Percentiles rank a stretch among this genome's conserved stretches.
Evolutionary conservation across 345 rosid species (phyloP).

Genomic region (Gossypium thurberi): DNA sequence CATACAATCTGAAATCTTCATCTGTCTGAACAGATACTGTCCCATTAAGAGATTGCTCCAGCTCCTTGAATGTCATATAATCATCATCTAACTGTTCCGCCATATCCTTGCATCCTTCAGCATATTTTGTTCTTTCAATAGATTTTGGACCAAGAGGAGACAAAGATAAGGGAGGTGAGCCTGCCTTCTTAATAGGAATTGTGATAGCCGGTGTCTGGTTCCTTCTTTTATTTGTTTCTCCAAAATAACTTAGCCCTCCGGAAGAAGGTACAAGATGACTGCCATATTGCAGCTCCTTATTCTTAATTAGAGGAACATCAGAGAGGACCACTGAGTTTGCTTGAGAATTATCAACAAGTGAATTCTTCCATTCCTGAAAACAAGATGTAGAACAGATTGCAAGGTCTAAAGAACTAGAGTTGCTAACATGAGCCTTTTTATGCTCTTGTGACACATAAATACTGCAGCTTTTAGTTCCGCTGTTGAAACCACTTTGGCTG

Average conservation of each 20-base stretch:
- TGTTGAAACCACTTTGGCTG: conserved; percentile 23
- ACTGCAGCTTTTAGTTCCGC: conserved; percentile 12
- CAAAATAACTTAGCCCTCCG: conserved; percentile 21
- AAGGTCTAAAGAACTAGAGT: conserved; percentile 14
- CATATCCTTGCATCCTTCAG: conserved; percentile 21
- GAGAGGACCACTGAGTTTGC: conserved; percentile 22
- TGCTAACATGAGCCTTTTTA: conserved; percentile 49
- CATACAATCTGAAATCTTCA: conserved; percentile 22
- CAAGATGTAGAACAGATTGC: conserved; percentile 18
- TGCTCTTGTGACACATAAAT: conserved; percentile 34
- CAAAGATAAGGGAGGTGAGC: conserved; percentile 43
- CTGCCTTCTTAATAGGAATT: conserved; percentile 29
- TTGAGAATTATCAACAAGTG: conserved; percentile 7
- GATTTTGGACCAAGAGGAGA: conserved; percentile 68
- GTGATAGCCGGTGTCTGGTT: conserved; percentile 28
- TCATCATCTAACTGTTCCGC: conserved; percentile 21
- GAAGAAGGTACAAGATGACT: conserved; percentile 9
- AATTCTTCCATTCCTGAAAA: conserved; percentile 20
- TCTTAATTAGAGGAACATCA: conserved; percentile 42
- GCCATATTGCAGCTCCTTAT: conserved; percentile 12
- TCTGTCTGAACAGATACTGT: conserved; percentile 28
- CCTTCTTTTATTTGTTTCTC: conserved; percentile 23
- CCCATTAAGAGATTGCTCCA: conserved; percentile 31
- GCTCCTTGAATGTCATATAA: conserved; percentile 25
- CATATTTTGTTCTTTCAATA: conserved; percentile 31